A percentile compares a stretch with the other conserved stretches of the same genome.
These are phyloP conservation scores for Vitis labrusca DNA, from an alignment of 164 flowering plant species.

Conservation along the genomic window DNA sequence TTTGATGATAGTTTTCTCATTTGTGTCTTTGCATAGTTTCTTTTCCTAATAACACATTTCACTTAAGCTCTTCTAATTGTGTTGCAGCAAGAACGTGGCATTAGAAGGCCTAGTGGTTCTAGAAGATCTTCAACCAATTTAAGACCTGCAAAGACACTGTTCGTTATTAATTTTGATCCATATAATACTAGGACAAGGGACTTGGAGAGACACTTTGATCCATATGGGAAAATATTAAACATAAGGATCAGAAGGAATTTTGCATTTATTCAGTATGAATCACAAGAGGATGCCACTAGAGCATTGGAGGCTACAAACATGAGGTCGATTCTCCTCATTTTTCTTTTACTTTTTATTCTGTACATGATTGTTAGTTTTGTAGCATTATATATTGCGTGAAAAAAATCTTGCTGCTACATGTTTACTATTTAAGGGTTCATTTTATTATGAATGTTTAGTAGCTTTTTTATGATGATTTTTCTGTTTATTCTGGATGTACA, in stretches of 20 bases:
- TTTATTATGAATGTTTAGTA: background rate
- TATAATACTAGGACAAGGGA: slow-evolving; percentile 76
- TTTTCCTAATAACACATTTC: background rate
- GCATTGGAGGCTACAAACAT: slow-evolving; percentile 62
- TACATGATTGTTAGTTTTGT: background rate
- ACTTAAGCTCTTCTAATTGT: background rate
- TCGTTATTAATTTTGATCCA: slow-evolving; percentile 94
- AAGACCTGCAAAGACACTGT: slow-evolving; percentile 87
- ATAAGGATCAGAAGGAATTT: slow-evolving; percentile 91
- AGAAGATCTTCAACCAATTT: slow-evolving; percentile 59
- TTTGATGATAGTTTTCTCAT: background rate
- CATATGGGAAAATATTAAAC: slow-evolving; percentile 84
- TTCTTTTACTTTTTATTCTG: background rate
- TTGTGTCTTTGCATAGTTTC: background rate
- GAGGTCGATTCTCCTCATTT: slow-evolving; percentile 33
- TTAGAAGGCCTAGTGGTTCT: slow-evolving; percentile 58
- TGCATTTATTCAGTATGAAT: slow-evolving; percentile 89
- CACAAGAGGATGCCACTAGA: slow-evolving; percentile 87
- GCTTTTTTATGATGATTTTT: background rate
- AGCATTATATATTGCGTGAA: no score
- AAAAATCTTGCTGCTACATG: no score
- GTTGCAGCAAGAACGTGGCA: slow-evolving; percentile 87
- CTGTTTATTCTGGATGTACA: slow-evolving; percentile 25
- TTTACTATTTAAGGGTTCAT: background rate
- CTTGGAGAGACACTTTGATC: slow-evolving; percentile 91